phyloP scores from a whole-genome alignment of 1,284 basidiomycete genomes.

The Cystobasidium sp. region DNA sequence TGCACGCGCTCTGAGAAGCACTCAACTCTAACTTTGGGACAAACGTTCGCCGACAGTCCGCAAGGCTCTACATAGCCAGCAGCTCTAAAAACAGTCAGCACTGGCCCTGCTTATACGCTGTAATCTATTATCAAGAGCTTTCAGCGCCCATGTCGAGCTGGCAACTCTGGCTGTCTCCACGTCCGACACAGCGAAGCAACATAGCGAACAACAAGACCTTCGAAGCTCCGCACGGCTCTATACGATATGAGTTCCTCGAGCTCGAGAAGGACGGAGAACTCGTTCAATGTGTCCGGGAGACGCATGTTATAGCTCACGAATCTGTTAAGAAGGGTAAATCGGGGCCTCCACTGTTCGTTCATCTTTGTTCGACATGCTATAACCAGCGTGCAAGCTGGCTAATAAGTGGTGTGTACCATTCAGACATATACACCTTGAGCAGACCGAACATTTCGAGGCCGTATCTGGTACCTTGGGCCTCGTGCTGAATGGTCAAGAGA shows the following conservation, averaged over 20 bases:
- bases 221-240: background rate
- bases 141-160: background rate
- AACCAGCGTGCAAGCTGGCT: background rate
- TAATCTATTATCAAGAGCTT: too few species aligned
- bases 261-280: slow-evolving; percentile 24
- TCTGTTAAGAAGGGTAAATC: slow-evolving; percentile 19
- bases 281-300: slow-evolving; percentile 21
- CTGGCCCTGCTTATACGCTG: too few species aligned
- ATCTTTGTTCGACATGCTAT: background rate
- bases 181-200: slow-evolving; percentile 14
- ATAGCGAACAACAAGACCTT: slow-evolving; percentile 4
- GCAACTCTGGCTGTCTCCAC: slow-evolving; percentile 23
- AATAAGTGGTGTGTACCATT: background rate
- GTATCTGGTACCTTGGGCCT: slow-evolving; percentile 35
- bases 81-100: too few species aligned
- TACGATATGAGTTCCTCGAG: slow-evolving; percentile 33
- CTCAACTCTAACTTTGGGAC: too few species aligned
- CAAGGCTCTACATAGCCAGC: too few species aligned
- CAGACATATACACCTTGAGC: slow-evolving; percentile 36
- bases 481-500: background rate
- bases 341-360: slow-evolving; percentile 31
- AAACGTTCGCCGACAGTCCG: too few species aligned
- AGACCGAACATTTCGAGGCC: slow-evolving; percentile 26
- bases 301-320: slow-evolving; percentile 19
- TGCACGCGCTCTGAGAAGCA: too few species aligned